Evolutionary conservation across 306 rosid genomes (phyloP).

Genomic region (Quercus suber): DNA sequence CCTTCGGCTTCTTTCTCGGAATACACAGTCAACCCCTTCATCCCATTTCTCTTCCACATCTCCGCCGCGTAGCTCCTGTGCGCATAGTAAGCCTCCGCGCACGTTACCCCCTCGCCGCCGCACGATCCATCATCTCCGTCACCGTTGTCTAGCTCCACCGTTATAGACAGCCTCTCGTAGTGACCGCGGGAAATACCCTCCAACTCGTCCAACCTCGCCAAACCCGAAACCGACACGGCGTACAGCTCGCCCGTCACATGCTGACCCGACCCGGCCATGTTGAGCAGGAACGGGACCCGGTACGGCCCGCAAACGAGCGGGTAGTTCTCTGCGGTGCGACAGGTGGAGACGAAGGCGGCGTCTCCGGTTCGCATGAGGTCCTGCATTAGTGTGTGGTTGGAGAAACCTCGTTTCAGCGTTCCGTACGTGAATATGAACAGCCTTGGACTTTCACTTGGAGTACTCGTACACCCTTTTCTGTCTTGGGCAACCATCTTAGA

Average conservation of each 20-base stretch:
- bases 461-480: background rate
- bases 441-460: too few relatives aligned
- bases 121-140: background rate
- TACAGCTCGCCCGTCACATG: slow-evolving; percentile 65
- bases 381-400: slow-evolving; percentile 62
- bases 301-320: slow-evolving; percentile 82
- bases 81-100: slow-evolving; percentile 70
- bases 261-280: slow-evolving; percentile 58
- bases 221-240: slow-evolving; percentile 45
- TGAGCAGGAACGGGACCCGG: slow-evolving; percentile 70
- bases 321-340: slow-evolving; percentile 34
- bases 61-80: slow-evolving; percentile 62
- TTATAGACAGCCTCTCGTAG: slow-evolving; percentile 58
- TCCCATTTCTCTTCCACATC: slow-evolving; percentile 60
- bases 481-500: slow-evolving; percentile 32
- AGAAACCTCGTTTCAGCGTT: slow-evolving; percentile 58
- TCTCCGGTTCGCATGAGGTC: slow-evolving; percentile 61
- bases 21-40: slow-evolving; percentile 43
- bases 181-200: slow-evolving; percentile 64
- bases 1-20: slow-evolving; percentile 55
- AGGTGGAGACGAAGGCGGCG: slow-evolving; percentile 53
- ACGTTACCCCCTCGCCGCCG: slow-evolving; percentile 18
- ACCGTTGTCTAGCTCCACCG: background rate
- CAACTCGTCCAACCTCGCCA: slow-evolving; percentile 51
- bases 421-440: slow-evolving; percentile 66